phyloP scores from a whole-genome alignment of 2,329 filamentous ascomycete species.

The Xylaria hypoxylon region DNA sequence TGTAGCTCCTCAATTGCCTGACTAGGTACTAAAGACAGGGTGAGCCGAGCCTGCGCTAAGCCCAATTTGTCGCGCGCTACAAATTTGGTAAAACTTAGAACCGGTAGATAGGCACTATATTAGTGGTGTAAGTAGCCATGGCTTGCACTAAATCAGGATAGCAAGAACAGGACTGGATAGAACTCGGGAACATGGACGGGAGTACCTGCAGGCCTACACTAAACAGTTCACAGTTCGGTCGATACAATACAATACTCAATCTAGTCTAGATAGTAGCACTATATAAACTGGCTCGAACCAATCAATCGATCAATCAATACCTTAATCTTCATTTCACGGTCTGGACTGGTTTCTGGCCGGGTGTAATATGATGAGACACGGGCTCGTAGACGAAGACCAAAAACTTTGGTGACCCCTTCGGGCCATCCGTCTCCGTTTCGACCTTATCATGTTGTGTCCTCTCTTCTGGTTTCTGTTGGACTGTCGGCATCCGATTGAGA shows the following conservation, averaged over 20 bases:
- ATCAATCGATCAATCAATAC: slow-evolving; percentile 4
- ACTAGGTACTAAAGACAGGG: slow-evolving; percentile 1
- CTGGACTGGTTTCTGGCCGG: not conserved
- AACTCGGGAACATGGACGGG: slow-evolving; percentile 16
- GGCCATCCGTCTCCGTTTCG: not conserved
- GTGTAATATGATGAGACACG: too few species aligned
- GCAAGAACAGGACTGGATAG: not conserved
- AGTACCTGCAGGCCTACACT: slow-evolving; percentile 15
- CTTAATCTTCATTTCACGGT: slow-evolving; percentile 1
- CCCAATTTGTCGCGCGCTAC: slow-evolving; percentile 21
- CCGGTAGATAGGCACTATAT: too few species aligned
- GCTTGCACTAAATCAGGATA: not conserved
- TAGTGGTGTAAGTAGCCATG: slow-evolving; percentile 3
- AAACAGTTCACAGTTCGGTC: too few species aligned
- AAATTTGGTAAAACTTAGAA: too few species aligned
- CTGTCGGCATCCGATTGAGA: slow-evolving; percentile 23
- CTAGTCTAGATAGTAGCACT: not conserved
- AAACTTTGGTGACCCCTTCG: too few species aligned
- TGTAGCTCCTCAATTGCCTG: slow-evolving; percentile 13
- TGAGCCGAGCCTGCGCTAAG: slow-evolving; percentile 35
- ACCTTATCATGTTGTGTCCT: not conserved
- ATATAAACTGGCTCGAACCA: not conserved
- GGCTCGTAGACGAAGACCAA: too few species aligned
- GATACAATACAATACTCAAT: slow-evolving; percentile 1
- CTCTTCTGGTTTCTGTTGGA: not conserved